Evolutionary conservation across 2,329 filamentous ascomycete genomes (phyloP).

Genomic region (Macrophomina pseudophaseolina): DNA sequence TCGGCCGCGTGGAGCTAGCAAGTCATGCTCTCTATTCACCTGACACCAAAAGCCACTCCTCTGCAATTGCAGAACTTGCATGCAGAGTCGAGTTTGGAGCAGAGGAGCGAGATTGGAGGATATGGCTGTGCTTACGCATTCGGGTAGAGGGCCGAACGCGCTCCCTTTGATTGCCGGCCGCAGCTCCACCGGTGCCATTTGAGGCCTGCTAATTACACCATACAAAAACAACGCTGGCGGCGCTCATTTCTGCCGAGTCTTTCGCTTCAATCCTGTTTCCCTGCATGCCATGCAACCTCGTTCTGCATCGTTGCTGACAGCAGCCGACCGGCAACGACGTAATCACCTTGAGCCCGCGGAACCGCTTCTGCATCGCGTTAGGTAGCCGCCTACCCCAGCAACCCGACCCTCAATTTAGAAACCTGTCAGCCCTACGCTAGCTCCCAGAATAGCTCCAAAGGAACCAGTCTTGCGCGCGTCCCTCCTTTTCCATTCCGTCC

Average conservation of each 20-base stretch:
- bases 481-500: constrained; percentile 12
- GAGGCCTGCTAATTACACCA: constrained; percentile 6
- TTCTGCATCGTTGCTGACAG: background rate
- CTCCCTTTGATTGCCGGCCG: constrained; percentile 2
- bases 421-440: constrained; percentile 22
- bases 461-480: background rate
- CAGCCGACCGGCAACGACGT: background rate
- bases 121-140: constrained; percentile 15
- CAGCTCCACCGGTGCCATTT: background rate
- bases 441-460: constrained; percentile 1
- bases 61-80: background rate
- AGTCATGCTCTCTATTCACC: background rate
- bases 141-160: background rate
- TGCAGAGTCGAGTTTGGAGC: background rate
- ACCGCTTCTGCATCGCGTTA: constrained; percentile 14
- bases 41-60: too few relatives aligned
- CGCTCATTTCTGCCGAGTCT: background rate
- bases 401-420: constrained; percentile 11
- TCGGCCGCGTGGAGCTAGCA: background rate
- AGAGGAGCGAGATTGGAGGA: constrained; percentile 20
- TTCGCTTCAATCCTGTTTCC: background rate
- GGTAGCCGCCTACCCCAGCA: background rate
- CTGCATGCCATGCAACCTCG: background rate
- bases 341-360: background rate
- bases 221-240: constrained; percentile 1